Conservation (phyloP, 192 early-diverging fungal species). For the Umbelopsis isabellina region DNA sequence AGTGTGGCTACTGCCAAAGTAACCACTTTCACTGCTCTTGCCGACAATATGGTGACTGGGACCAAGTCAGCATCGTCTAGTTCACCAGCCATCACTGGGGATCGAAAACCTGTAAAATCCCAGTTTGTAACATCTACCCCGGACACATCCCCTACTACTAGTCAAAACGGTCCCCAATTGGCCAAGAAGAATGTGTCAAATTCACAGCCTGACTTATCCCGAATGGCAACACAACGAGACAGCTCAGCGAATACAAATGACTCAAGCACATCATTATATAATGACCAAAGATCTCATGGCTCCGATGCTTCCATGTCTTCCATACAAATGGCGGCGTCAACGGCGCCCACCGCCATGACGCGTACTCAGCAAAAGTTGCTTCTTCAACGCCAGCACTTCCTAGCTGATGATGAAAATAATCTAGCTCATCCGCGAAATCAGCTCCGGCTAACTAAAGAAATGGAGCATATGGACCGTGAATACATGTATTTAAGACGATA, state of each 20-base stretch:
- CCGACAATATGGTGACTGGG: neutral
- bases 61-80: neutral
- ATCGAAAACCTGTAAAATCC: constrained; percentile 1
- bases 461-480: constrained; percentile 44
- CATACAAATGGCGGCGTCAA: constrained; percentile 1
- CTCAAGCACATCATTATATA: neutral
- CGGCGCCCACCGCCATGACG: constrained; percentile 30
- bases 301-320: neutral
- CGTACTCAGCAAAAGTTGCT: constrained; percentile 51
- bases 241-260: neutral
- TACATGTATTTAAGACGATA: constrained; percentile 37
- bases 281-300: neutral
- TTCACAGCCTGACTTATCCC: neutral
- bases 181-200: neutral
- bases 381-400: constrained; percentile 45
- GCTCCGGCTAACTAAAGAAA: constrained; percentile 38
- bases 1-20: constrained; percentile 14
- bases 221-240: neutral
- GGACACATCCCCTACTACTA: neutral
- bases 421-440: constrained; percentile 46
- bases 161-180: neutral
- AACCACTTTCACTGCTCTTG: neutral
- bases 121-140: constrained; percentile 10
- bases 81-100: neutral
- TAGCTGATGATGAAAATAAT: constrained; percentile 47